phyloP scores from a whole-genome alignment of 768 basidiomycete genomes.

The Tricholoma sp. region DNA sequence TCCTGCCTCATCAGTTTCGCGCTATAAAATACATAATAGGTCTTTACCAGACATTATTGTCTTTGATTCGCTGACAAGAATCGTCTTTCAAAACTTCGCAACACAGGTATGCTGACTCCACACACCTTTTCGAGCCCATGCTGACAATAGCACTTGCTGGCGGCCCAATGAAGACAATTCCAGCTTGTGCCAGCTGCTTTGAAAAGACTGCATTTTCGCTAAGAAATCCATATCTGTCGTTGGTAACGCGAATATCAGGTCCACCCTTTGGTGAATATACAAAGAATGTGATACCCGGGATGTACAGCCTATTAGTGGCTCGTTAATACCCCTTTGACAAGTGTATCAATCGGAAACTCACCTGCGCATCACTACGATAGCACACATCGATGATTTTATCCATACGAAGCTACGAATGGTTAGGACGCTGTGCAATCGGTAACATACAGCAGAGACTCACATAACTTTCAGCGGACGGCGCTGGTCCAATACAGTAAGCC shows the following conservation, averaged over 20 bases:
- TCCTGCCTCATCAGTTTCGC: neutral
- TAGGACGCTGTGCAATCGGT: neutral
- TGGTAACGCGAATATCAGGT: conserved; percentile 1
- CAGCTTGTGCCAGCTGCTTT: conserved; percentile 63
- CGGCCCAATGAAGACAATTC: conserved; percentile 88
- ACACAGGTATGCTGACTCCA: neutral
- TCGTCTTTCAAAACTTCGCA: neutral
- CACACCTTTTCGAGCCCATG: conserved; percentile 93
- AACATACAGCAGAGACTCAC: conserved; percentile 39
- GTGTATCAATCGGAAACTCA: conserved; percentile 25
- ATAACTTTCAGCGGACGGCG: conserved; percentile 84
- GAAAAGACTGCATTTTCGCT: conserved; percentile 90
- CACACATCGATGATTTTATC: conserved; percentile 89
- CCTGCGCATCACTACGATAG: conserved; percentile 78
- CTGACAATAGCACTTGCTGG: conserved; percentile 82
- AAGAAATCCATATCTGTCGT: conserved; percentile 73
- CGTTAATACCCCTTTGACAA: neutral
- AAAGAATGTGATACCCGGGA: conserved; percentile 58
- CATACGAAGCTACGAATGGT: conserved; percentile 57
- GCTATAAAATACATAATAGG: neutral
- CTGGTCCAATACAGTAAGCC: conserved; percentile 91
- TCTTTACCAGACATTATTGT: conserved; percentile 81
- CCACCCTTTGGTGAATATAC: neutral
- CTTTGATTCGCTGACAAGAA: conserved; percentile 74
- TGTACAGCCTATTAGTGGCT: conserved; percentile 66